Conservation (phyloP, 352 stramenopile genomes). For the Phytophthora vignae region DNA sequence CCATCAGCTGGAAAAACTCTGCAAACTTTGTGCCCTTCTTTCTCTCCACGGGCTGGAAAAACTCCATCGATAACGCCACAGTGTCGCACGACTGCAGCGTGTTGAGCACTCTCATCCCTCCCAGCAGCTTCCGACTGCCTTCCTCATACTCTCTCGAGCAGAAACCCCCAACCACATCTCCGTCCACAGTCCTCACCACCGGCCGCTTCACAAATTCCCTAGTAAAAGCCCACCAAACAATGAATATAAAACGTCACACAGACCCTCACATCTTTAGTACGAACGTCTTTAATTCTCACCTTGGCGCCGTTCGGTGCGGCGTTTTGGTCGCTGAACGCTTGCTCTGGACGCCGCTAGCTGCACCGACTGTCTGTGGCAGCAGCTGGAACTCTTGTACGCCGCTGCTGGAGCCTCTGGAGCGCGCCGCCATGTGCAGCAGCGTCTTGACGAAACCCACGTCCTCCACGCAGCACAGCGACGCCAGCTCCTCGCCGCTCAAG, state of each 20-base stretch:
- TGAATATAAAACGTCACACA: neutral
- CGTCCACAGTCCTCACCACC: slow-evolving; percentile 52
- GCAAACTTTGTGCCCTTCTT: slow-evolving; percentile 1
- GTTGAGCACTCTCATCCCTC: slow-evolving; percentile 64
- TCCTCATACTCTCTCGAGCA: slow-evolving; percentile 57
- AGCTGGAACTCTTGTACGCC: slow-evolving; percentile 66
- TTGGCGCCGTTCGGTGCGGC: slow-evolving; percentile 16
- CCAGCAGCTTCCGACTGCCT: slow-evolving; percentile 43
- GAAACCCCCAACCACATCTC: slow-evolving; percentile 63
- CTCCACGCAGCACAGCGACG: slow-evolving; percentile 69
- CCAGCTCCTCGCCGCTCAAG: slow-evolving; percentile 52
- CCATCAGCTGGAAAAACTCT: slow-evolving; percentile 53
- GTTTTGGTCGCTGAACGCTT: slow-evolving; percentile 22
- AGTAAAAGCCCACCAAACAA: slow-evolving; percentile 13
- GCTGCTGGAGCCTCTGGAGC: slow-evolving; percentile 15
- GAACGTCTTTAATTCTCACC: slow-evolving; percentile 17
- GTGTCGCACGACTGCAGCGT: slow-evolving; percentile 78
- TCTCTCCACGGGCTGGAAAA: slow-evolving; percentile 26
- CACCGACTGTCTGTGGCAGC: slow-evolving; percentile 23
- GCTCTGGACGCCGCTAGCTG: slow-evolving; percentile 1
- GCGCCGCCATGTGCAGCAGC: slow-evolving; percentile 69
- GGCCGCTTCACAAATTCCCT: slow-evolving; percentile 72
- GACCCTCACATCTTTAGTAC: neutral
- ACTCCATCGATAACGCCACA: slow-evolving; percentile 53
- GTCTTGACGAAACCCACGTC: slow-evolving; percentile 84